Percentiles rank a stretch among this genome's conserved stretches.
Evolutionary conservation across 257 asterid genomes (phyloP).

Genomic region (Fraxinus pennsylvanica): DNA sequence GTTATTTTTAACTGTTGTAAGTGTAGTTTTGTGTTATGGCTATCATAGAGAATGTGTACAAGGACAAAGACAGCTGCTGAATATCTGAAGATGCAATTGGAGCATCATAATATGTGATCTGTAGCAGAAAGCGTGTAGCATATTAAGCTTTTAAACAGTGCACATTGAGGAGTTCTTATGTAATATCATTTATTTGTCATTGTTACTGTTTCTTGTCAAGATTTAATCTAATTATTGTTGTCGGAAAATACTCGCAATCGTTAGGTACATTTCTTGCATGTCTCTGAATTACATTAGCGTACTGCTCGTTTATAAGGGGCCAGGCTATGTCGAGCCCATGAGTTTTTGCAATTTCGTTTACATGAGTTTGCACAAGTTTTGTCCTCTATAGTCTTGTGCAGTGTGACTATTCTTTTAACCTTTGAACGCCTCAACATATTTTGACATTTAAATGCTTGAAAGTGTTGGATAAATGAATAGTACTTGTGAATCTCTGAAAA

Average conservation of each 20-base stretch:
- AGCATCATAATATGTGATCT: not conserved
- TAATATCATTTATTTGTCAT: not conserved
- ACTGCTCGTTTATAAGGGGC: not conserved
- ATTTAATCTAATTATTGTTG: too few relatives aligned
- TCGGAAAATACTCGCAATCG: too few relatives aligned
- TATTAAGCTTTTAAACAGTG: not conserved
- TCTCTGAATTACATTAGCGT: not conserved
- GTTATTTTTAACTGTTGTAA: not conserved
- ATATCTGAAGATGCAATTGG: constrained; percentile 23
- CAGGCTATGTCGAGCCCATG: not conserved
- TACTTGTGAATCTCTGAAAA: too few relatives aligned
- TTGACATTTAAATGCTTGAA: too few relatives aligned
- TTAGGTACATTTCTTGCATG: too few relatives aligned
- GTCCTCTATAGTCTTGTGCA: too few relatives aligned
- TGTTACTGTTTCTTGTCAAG: not conserved
- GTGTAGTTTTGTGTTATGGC: not conserved
- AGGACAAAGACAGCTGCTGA: constrained; percentile 24
- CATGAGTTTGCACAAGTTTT: not conserved
- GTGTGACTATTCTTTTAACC: too few relatives aligned
- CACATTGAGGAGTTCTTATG: not conserved
- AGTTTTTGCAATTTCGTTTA: not conserved
- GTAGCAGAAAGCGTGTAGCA: not conserved
- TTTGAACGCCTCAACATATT: too few relatives aligned
- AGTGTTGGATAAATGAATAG: too few relatives aligned
- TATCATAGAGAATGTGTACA: constrained; percentile 30